Evolutionary conservation across 306 rosid species (phyloP).

Genomic region (Gastrolobium bilobum): DNA sequence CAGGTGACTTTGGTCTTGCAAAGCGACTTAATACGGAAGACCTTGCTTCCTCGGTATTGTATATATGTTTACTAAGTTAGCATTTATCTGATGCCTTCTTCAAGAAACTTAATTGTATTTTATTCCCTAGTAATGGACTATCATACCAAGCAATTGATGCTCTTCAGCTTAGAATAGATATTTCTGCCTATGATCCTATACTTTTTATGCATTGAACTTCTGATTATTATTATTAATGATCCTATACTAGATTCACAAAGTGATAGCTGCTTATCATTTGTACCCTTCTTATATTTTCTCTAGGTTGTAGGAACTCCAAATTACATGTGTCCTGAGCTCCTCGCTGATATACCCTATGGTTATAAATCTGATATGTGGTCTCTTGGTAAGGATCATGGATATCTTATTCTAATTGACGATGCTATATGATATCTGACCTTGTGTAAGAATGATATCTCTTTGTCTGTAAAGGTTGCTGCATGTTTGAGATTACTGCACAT

Average conservation of each 20-base stretch:
- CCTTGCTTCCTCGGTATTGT: conserved; percentile 81
- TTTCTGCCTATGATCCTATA: neutral
- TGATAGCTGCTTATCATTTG: conserved; percentile 30
- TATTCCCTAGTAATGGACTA: neutral
- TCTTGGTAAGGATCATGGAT: conserved; percentile 70
- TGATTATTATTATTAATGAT: conserved; percentile 27
- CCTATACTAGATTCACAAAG: conserved; percentile 38
- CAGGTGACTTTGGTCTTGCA: conserved; percentile 96
- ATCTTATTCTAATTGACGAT: conserved; percentile 41
- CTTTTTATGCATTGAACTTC: conserved; percentile 17
- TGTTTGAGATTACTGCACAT: conserved; percentile 92
- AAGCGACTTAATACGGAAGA: conserved; percentile 83
- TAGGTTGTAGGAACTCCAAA: conserved; percentile 93
- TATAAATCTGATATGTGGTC: conserved; percentile 97
- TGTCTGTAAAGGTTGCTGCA: conserved; percentile 79
- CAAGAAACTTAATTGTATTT: conserved; percentile 35
- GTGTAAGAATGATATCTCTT: conserved; percentile 43
- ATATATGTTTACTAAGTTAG: conserved; percentile 37
- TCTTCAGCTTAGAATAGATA: conserved; percentile 26
- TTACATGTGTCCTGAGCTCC: conserved; percentile 96
- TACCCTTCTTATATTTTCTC: conserved; percentile 42
- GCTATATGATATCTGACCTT: conserved; percentile 33
- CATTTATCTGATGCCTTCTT: conserved; percentile 18
- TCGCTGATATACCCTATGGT: conserved; percentile 91
- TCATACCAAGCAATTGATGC: conserved; percentile 12